Percentiles rank a stretch among this genome's conserved stretches.
Evolutionary conservation across 2,329 filamentous ascomycete genomes (phyloP).

Genomic region (Paraphoma chrysanthemicola): DNA sequence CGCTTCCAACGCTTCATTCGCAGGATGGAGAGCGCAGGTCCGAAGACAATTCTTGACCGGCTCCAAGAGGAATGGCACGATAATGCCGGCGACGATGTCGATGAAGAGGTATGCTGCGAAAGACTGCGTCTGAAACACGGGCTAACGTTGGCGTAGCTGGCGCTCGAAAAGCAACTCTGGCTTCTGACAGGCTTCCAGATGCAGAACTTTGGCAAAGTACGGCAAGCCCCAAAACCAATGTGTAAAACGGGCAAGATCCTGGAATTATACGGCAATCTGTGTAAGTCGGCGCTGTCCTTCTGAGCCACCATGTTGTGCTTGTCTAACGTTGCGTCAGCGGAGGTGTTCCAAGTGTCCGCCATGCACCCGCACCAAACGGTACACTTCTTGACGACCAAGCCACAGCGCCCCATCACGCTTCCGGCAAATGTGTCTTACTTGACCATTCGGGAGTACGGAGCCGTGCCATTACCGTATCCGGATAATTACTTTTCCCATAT

Average conservation of each 20-base stretch:
- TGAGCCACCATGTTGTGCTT: constrained; percentile 24
- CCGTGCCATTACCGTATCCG: constrained; percentile 60
- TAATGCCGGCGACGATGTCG: constrained; percentile 51
- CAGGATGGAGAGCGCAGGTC: constrained; percentile 62
- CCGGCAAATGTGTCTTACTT: constrained; percentile 38
- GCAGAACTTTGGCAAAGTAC: constrained; percentile 39
- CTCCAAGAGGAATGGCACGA: constrained; percentile 58
- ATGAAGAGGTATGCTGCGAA: constrained; percentile 50
- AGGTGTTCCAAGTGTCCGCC: constrained; percentile 55
- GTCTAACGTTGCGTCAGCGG: constrained; percentile 45
- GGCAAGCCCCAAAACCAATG: constrained; percentile 27
- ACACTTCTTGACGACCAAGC: constrained; percentile 45
- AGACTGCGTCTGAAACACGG: not conserved
- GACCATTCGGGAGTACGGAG: constrained; percentile 43
- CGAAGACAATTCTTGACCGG: constrained; percentile 61
- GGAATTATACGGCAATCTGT: constrained; percentile 49
- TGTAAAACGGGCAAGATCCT: constrained; percentile 44
- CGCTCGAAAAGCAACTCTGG: constrained; percentile 66
- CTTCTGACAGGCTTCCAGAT: constrained; percentile 64
- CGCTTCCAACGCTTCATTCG: constrained; percentile 62
- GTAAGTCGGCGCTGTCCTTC: constrained; percentile 36
- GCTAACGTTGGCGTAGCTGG: constrained; percentile 30
- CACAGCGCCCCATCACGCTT: constrained; percentile 42
- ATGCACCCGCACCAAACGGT: constrained; percentile 48
- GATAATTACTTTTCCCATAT: constrained; percentile 45